Evolutionary conservation across 768 basidiomycete genomes (phyloP).

Genomic region (Mycena maculata): DNA sequence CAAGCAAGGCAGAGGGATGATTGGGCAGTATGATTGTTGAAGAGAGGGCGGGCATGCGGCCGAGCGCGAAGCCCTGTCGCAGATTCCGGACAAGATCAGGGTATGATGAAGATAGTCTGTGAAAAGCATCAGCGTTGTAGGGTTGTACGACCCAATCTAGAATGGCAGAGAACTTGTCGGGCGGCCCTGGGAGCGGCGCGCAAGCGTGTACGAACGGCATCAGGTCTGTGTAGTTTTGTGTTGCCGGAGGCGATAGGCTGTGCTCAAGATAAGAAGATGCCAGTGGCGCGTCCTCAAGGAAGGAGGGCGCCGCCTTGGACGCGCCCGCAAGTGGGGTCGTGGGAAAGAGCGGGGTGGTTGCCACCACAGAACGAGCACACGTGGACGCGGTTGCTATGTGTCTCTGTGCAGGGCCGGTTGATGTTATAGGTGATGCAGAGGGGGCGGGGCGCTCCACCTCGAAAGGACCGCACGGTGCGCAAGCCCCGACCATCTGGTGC

Average conservation of each 20-base stretch:
- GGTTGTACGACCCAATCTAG: constrained; percentile 43
- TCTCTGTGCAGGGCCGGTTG: neutral
- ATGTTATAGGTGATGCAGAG: constrained; percentile 33
- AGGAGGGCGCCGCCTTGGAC: constrained; percentile 16
- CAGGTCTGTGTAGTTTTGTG: neutral
- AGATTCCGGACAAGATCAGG: constrained; percentile 45
- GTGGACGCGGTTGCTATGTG: constrained; percentile 25
- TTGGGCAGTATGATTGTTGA: constrained; percentile 23
- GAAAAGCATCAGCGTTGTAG: constrained; percentile 44
- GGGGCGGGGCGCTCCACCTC: neutral
- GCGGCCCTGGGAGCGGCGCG: neutral
- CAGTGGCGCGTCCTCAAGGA: neutral
- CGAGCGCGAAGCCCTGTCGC: constrained; percentile 44
- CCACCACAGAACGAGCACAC: constrained; percentile 37
- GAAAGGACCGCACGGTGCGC: constrained; percentile 2
- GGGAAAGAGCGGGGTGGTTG: constrained; percentile 29
- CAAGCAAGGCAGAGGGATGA: constrained; percentile 15
- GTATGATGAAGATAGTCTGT: constrained; percentile 39
- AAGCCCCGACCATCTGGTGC: neutral
- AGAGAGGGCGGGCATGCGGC: constrained; percentile 40
- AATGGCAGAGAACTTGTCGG: neutral
- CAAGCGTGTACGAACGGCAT: neutral
- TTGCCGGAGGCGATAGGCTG: neutral
- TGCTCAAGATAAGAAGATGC: neutral
- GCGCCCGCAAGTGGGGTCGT: constrained; percentile 5